Conservation (phyloP, 176 grass and related monocot species). For the Carex cristatella region DNA sequence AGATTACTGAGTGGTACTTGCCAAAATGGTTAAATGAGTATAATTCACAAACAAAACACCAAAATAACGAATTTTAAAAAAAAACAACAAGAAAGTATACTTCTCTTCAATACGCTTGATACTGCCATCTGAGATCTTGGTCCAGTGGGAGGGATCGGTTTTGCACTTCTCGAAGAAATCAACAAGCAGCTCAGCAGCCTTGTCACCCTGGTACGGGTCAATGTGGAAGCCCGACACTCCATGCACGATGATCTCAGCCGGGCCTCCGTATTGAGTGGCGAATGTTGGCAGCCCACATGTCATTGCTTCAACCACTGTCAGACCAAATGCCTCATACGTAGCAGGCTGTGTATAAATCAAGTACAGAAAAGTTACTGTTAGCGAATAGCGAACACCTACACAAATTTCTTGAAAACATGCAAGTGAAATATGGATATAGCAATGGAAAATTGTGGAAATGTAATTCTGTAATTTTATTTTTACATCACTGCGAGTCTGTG, state of each 20-base stretch:
- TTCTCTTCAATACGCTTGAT: constrained; percentile 95
- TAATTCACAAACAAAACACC: background rate
- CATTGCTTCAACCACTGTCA: constrained; percentile 97
- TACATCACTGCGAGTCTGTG: background rate
- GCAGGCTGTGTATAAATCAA: constrained; percentile 50
- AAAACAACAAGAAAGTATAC: constrained; percentile 36
- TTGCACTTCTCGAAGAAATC: constrained; percentile 92
- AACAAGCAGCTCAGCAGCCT: constrained; percentile 66
- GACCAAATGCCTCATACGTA: constrained; percentile 91
- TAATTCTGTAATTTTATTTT: background rate
- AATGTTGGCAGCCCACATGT: constrained; percentile 94
- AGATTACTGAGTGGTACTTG: background rate
- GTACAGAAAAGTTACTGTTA: background rate
- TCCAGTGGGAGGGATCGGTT: constrained; percentile 57
- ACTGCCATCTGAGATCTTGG: constrained; percentile 67
- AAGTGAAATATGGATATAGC: background rate
- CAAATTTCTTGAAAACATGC: background rate
- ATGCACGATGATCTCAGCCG: constrained; percentile 87
- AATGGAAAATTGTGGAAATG: background rate
- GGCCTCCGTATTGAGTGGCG: constrained; percentile 78
- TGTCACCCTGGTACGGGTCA: constrained; percentile 93
- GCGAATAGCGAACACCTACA: background rate
- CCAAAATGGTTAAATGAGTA: background rate
- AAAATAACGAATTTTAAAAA: background rate
- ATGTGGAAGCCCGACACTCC: constrained; percentile 95